Percentiles rank a stretch among this genome's conserved stretches.
Conservation (phyloP, 176 grass and related monocot genomes). For the Neostapfia colusana region DNA sequence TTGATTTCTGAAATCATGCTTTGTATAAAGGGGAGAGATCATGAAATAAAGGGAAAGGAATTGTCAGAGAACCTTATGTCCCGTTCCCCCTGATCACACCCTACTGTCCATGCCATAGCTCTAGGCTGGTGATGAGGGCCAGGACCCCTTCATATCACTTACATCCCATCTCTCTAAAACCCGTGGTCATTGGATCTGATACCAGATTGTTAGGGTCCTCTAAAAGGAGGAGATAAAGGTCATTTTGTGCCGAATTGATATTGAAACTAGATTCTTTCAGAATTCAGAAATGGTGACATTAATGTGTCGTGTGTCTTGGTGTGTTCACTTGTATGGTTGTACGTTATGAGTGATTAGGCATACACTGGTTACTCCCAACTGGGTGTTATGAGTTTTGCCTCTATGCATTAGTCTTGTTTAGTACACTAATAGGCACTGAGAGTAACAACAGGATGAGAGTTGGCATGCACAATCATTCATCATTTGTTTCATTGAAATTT, state of each 20-base stretch:
- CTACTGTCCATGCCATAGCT: not conserved
- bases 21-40: not conserved
- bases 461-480: conserved; percentile 1
- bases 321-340: not conserved
- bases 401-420: not conserved
- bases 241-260: not conserved
- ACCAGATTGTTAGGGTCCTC: not conserved
- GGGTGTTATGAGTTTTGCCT: not conserved
- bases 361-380: not conserved
- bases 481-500: not conserved
- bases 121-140: not conserved
- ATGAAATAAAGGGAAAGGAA: conserved; percentile 5
- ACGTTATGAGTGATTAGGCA: not conserved
- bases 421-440: too few species aligned
- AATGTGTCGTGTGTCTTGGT: not conserved
- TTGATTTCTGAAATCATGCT: not conserved
- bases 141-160: not conserved
- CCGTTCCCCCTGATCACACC: not conserved
- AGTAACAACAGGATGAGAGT: not conserved
- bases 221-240: not conserved
- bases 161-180: not conserved
- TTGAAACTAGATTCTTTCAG: not conserved
- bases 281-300: not conserved
- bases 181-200: not conserved
- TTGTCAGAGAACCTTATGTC: not conserved